These are phyloP conservation scores for Sporothrix mexicana DNA, from an alignment of 2,329 filamentous ascomycete genomes.

Conservation along the genomic window DNA sequence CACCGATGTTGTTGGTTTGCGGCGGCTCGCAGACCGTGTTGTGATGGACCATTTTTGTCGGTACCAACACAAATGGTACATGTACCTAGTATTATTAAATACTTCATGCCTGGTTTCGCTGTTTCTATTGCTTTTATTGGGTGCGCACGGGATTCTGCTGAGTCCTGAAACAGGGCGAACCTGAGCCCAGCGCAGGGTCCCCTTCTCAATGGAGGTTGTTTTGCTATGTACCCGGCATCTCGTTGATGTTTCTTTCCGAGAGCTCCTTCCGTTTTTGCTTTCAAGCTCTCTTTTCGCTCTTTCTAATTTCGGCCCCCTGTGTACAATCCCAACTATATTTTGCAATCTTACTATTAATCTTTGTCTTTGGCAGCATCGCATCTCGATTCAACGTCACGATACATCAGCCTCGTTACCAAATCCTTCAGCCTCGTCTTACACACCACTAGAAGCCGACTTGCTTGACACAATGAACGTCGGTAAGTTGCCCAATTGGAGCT, in stretches of 20 bases:
- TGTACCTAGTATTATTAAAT: background rate
- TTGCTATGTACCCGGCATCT: slow-evolving; percentile 6
- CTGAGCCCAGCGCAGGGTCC: slow-evolving; percentile 19
- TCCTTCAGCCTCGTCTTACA: slow-evolving; percentile 15
- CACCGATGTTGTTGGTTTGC: background rate
- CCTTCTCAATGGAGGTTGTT: slow-evolving; percentile 19
- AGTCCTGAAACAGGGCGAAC: slow-evolving; percentile 29
- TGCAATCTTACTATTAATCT: background rate
- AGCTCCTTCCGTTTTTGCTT: background rate
- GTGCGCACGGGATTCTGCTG: slow-evolving; percentile 20
- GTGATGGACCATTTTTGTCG: background rate
- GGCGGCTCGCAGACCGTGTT: background rate
- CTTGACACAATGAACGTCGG: slow-evolving; percentile 36
- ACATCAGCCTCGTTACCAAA: background rate
- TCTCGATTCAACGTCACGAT: background rate
- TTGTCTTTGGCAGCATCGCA: background rate
- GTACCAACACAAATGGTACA: background rate
- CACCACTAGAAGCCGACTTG: no score
- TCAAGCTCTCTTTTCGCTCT: background rate
- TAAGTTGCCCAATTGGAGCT: slow-evolving; percentile 13
- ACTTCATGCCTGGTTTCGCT: no score
- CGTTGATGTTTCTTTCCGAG: slow-evolving; percentile 13
- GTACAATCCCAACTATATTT: background rate
- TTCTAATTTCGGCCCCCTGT: background rate
- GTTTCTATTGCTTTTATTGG: slow-evolving; percentile 18